These are phyloP conservation scores for Saturnispora saitoi DNA, from an alignment of 805 yeast genomes.

Conservation along the genomic window DNA sequence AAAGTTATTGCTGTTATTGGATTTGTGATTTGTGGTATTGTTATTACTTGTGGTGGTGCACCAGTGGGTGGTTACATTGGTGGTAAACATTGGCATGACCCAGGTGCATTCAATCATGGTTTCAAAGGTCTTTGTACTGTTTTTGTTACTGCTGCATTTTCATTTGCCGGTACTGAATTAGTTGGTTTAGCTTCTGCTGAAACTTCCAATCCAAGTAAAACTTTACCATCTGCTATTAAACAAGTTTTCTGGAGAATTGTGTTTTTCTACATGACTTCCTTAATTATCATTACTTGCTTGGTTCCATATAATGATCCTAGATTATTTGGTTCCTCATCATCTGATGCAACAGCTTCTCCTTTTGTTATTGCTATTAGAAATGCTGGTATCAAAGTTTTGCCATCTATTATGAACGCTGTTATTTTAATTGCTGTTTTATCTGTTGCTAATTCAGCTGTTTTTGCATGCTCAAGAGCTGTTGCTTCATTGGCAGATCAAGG, in stretches of 20 bases:
- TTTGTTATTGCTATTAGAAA: conserved; percentile 62
- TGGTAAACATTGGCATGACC: conserved; percentile 47
- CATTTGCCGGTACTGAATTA: conserved; percentile 57
- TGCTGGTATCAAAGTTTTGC: conserved; percentile 56
- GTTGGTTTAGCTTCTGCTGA: conserved; percentile 57
- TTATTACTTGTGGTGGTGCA: conserved; percentile 54
- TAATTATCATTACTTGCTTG: conserved; percentile 40
- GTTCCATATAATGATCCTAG: conserved; percentile 47
- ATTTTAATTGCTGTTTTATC: conserved; percentile 65
- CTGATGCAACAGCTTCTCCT: conserved; percentile 59
- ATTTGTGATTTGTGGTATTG: conserved; percentile 44
- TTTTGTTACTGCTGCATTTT: conserved; percentile 50
- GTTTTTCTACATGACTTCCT: conserved; percentile 43
- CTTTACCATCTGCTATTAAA: conserved; percentile 53
- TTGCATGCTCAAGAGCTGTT: conserved; percentile 63
- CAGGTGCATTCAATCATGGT: conserved; percentile 41
- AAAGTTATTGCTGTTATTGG: conserved; percentile 51
- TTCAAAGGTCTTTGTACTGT: conserved; percentile 58
- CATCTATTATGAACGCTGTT: conserved; percentile 67
- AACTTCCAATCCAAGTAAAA: conserved; percentile 46
- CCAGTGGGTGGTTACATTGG: conserved; percentile 51
- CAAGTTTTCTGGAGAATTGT: conserved; percentile 55
- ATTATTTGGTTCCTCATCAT: conserved; percentile 37
- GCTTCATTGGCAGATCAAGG: conserved; percentile 65
- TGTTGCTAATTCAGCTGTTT: conserved; percentile 70